Evolutionary conservation across 2,329 filamentous ascomycete species (phyloP).

Genomic region (Periconia macrospinosa): DNA sequence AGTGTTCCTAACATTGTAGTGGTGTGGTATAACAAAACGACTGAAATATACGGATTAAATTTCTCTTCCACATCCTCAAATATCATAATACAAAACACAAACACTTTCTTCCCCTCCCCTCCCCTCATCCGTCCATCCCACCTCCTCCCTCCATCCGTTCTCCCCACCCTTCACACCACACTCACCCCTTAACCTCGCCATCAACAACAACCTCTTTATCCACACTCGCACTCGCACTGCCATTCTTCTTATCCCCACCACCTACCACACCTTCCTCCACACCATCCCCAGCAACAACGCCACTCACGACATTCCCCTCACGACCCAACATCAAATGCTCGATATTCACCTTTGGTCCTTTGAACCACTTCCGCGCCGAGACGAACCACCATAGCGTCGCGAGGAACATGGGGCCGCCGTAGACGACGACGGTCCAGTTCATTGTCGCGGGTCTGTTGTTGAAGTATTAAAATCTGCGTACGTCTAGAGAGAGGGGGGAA

Average conservation of each 20-base stretch:
- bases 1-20: too few relatives aligned
- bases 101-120: too few relatives aligned
- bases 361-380: slow-evolving; percentile 69
- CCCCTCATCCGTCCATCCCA: too few relatives aligned
- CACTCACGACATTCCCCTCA: slow-evolving; percentile 44
- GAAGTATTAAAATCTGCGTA: not conserved
- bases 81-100: too few relatives aligned
- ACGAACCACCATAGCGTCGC: slow-evolving; percentile 65
- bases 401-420: slow-evolving; percentile 64
- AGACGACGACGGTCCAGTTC: slow-evolving; percentile 72
- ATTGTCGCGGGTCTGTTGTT: slow-evolving; percentile 51
- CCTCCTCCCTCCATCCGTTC: not conserved
- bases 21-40: too few relatives aligned
- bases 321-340: slow-evolving; percentile 56
- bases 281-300: slow-evolving; percentile 18
- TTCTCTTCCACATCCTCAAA: too few relatives aligned
- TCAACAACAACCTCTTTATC: not conserved
- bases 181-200: not conserved
- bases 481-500: too few relatives aligned
- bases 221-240: not conserved
- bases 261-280: not conserved
- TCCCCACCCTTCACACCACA: not conserved
- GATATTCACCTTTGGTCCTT: slow-evolving; percentile 69
- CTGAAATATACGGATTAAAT: too few relatives aligned
- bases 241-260: not conserved